Evolutionary conservation across 148 eudicot species (phyloP), one percentile per base, ranked within the genome.

Genomic region (Fagopyrum homotropicum): DNA sequence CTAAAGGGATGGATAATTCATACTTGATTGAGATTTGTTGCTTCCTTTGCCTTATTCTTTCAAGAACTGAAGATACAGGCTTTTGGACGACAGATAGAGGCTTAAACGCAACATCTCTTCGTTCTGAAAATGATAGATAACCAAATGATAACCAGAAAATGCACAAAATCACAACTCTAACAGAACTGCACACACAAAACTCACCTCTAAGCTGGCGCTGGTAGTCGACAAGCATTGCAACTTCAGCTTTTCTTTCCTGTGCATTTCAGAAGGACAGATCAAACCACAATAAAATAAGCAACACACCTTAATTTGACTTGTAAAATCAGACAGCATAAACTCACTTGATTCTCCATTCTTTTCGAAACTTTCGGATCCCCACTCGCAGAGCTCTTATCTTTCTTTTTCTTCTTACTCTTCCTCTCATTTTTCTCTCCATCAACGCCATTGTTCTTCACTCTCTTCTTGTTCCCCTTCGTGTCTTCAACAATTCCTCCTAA

Each of bases 31-130:
- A 86, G 48, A 94, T 72, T 82, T 94, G 92, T 78, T 85, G 80
- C 83, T 91, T 94, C 79, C 98, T 87, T 78, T 85, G 83, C 74
- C 97, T 85, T 68, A 94, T 94, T 86, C 88, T 94, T 85, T 90
- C 96, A 78, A 94, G 79, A 17, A 94, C 82, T 0, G 93, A 91
- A 12, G 98, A 91, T 80, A 94, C 84, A 2, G 98, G 91, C 75
- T 87, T 94, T 49, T 82, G 83, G 45, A 85, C 92, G 76, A 86
- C 79, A 26, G 89, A 86, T 57, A 83, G 61, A 59, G 98, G 86
- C 77, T 89, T 89, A 77, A 94, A 91, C 14, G 85, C 85, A 72
- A 87, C 97, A 79, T 84, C 83, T 84, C 86, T 90, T 77, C 89
- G 86, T 80, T 94, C 96, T 91, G 78, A 63, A 69, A 29, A 80